phyloP scores from a whole-genome alignment of 1,284 basidiomycete genomes.

The Apiotrichum brassicae region DNA sequence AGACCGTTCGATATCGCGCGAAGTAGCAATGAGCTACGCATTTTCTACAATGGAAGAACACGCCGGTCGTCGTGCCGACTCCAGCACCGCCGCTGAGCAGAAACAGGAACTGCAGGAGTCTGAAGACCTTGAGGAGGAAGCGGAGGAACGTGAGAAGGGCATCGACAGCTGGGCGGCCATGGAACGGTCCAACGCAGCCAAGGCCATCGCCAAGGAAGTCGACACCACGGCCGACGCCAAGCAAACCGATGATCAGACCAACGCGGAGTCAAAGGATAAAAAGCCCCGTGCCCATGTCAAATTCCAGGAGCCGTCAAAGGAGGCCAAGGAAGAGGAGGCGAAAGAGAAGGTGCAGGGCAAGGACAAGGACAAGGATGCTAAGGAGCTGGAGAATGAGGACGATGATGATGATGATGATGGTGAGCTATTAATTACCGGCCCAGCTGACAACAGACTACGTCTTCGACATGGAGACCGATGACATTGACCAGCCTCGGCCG shows the following conservation, averaged over 20 bases:
- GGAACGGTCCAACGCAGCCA: slow-evolving; percentile 14
- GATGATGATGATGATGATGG: slow-evolving; percentile 20
- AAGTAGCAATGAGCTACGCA: slow-evolving; percentile 39
- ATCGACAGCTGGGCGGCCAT: slow-evolving; percentile 40
- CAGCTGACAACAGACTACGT: slow-evolving; percentile 33
- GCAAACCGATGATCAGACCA: background rate
- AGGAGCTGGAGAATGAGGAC: slow-evolving; percentile 9
- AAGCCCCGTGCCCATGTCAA: slow-evolving; percentile 3
- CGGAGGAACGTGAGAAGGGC: slow-evolving; percentile 17
- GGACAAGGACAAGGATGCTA: background rate
- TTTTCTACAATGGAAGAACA: slow-evolving; percentile 31
- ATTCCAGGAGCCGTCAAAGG: slow-evolving; percentile 12
- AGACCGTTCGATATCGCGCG: slow-evolving; percentile 25
- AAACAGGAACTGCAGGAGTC: slow-evolving; percentile 10
- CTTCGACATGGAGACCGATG: slow-evolving; percentile 45
- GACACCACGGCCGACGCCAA: background rate
- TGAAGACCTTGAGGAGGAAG: slow-evolving; percentile 14
- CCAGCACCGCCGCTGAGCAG: background rate
- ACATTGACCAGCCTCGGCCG: background rate
- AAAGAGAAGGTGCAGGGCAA: slow-evolving; percentile 5
- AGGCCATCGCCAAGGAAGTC: slow-evolving; percentile 5
- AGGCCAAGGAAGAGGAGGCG: slow-evolving; percentile 1
- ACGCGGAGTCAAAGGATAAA: background rate
- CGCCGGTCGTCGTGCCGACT: background rate
- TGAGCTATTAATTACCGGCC: slow-evolving; percentile 7